phyloP scores from a whole-genome alignment of 192 early-diverging fungal species.

The Backusella sp. region DNA sequence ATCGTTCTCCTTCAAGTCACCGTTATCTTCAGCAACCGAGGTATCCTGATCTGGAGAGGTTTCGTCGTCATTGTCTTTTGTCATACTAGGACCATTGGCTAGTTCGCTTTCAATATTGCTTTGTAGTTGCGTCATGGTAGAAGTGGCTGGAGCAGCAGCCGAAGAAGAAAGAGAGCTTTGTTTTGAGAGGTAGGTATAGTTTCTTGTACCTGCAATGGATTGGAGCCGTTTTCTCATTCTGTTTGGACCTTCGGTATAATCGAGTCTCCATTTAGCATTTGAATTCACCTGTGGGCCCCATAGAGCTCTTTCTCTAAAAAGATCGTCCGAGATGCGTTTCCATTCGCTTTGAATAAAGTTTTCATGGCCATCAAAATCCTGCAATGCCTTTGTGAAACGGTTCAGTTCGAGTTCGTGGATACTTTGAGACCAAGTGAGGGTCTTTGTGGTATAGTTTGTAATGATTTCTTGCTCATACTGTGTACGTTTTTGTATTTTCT shows the following conservation, averaged over 20 bases:
- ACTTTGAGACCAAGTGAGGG: constrained; percentile 49
- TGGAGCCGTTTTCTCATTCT: constrained; percentile 58
- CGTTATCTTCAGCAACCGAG: constrained; percentile 12
- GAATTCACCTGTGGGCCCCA: constrained; percentile 43
- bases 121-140: neutral
- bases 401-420: constrained; percentile 58
- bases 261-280: constrained; percentile 6
- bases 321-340: constrained; percentile 48
- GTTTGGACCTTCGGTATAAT: constrained; percentile 43
- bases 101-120: constrained; percentile 21
- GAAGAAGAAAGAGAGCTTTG: constrained; percentile 8
- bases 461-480: constrained; percentile 45
- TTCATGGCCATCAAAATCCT: constrained; percentile 57
- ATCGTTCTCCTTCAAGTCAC: constrained; percentile 10
- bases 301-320: constrained; percentile 59
- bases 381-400: constrained; percentile 56
- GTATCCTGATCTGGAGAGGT: neutral
- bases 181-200: constrained; percentile 41
- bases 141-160: neutral
- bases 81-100: neutral
- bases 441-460: constrained; percentile 51
- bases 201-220: constrained; percentile 30
- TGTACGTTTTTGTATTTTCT: constrained; percentile 42
- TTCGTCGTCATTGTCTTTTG: neutral
- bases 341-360: constrained; percentile 59